These are phyloP conservation scores for Diplogelasinospora grovesii DNA, from an alignment of 495 filamentous ascomycete species.

Conservation along the genomic window DNA sequence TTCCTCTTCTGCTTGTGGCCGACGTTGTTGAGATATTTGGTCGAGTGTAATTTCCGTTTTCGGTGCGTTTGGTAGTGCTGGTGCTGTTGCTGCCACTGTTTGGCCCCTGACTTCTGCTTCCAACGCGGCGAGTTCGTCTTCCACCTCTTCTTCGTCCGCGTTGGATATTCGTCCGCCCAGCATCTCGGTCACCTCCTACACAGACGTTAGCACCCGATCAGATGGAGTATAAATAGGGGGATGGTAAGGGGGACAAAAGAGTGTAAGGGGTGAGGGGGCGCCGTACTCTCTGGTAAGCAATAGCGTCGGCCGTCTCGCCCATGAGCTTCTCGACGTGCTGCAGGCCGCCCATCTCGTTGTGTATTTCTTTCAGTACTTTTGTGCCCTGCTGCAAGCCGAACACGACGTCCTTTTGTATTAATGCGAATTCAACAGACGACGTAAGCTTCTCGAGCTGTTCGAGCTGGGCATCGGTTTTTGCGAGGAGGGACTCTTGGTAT, in stretches of 20 bases:
- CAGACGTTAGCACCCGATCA: neutral
- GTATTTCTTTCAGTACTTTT: conserved; percentile 77
- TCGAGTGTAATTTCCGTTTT: conserved; percentile 33
- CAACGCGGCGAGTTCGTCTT: conserved; percentile 82
- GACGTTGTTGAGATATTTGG: too few species aligned
- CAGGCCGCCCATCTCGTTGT: conserved; percentile 92
- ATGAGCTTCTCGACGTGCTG: conserved; percentile 89
- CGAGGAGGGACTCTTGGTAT: conserved; percentile 86
- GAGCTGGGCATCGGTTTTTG: conserved; percentile 86
- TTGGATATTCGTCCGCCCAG: conserved; percentile 77
- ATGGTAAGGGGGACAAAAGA: too few species aligned
- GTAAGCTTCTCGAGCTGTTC: conserved; percentile 80
- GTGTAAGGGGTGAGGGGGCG: too few species aligned
- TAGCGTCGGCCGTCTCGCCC: conserved; percentile 82
- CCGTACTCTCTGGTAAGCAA: conserved; percentile 77
- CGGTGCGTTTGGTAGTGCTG: conserved; percentile 58
- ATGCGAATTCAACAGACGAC: conserved; percentile 80
- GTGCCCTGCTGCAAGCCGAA: conserved; percentile 93
- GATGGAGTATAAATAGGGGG: neutral
- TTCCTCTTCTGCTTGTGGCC: conserved; percentile 16
- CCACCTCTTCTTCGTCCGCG: conserved; percentile 95
- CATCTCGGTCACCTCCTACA: conserved; percentile 83
- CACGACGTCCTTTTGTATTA: conserved; percentile 91
- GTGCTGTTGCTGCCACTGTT: conserved; percentile 9
- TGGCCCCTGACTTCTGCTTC: conserved; percentile 52